Base-by-base conservation (phyloP, 176 grass and related monocot genomes). In the Eleusine coracana region DNA sequence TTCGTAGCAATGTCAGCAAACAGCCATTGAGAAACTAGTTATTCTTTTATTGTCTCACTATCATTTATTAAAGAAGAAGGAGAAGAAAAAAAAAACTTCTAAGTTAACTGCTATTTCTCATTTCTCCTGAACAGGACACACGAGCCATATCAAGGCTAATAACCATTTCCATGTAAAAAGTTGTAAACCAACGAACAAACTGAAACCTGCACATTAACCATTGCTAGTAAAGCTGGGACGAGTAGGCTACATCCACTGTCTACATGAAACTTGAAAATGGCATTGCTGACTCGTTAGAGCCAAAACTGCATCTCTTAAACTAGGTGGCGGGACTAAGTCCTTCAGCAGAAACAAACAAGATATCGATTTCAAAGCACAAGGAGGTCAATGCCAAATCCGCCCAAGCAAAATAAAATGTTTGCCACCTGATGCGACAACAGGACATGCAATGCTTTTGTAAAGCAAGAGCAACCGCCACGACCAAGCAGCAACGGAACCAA, bases 301-400 rank as follows among this genome's bases (percentile, higher is more conserved):
- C 80, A 79, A 87, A 82, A 74, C 52, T 20, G 42, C 1, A 45
- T 79, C 68, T 86, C 64, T 42, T 29, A 31, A 70, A 74, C 74
- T 41, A 74, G 46, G 31, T 39, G 21, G 73, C 41, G 67, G 34
- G 78, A 90, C 73, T 31, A 73, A 73, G 78, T 54, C 75, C 21
- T n/a, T n/a, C 28, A 67, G 79, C 68, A 62, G 60, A 86, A 79
- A 76, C 10, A 62, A 86, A 86, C 65, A 89, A 77, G 25, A 46
- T 49, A 15, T 58, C 66, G 51, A 60, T 79, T 60, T 90, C 66
- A 82, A 81, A 66, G 66, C 21, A 40, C 68, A 62, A 62, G 49
- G 48, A 73, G 36, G 11, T 52, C 59, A 86, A 90, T 83, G 74
- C 74, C 75, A 79, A 78, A 83, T 44, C 63, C 6, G 29, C 28